A percentile compares a stretch with the other conserved stretches of the same genome.
Conservation (phyloP, 2,329 filamentous ascomycete genomes). For the Gaeumannomyces sp. region DNA sequence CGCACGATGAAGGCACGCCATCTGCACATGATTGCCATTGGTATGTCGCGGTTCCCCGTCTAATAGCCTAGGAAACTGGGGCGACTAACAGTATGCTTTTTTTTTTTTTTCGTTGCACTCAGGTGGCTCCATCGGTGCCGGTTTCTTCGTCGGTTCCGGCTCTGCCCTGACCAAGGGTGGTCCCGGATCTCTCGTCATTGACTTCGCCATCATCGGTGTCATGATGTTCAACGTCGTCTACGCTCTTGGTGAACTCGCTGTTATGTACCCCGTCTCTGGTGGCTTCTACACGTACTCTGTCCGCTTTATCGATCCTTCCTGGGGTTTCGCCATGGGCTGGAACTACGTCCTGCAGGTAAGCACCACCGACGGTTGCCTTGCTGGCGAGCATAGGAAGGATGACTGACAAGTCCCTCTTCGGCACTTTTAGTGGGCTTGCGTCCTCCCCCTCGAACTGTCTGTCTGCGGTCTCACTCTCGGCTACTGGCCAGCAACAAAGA, state of each 20-base stretch:
- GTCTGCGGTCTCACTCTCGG: conserved; percentile 44
- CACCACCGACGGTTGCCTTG: too few relatives aligned
- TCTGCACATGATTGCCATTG: conserved; percentile 57
- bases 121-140: conserved; percentile 53
- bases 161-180: conserved; percentile 45
- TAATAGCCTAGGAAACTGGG: not conserved
- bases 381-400: not conserved
- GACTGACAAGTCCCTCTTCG: not conserved
- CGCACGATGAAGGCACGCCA: conserved; percentile 49
- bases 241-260: conserved; percentile 54
- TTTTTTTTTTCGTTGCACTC: not conserved
- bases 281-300: conserved; percentile 57
- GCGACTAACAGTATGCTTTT: not conserved
- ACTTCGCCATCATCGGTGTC: conserved; percentile 50
- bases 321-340: conserved; percentile 50
- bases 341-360: conserved; percentile 35
- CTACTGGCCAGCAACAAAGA: conserved; percentile 44
- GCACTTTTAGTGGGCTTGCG: conserved; percentile 36
- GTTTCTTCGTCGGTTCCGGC: conserved; percentile 57
- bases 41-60: not conserved
- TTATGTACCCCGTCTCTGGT: conserved; percentile 57
- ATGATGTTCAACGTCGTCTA: conserved; percentile 59
- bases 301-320: conserved; percentile 57
- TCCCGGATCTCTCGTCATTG: conserved; percentile 38
- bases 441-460: conserved; percentile 44